Base-by-base conservation (phyloP, 1,284 basidiomycete species). In the Cryptococcus maquisensis region DNA sequence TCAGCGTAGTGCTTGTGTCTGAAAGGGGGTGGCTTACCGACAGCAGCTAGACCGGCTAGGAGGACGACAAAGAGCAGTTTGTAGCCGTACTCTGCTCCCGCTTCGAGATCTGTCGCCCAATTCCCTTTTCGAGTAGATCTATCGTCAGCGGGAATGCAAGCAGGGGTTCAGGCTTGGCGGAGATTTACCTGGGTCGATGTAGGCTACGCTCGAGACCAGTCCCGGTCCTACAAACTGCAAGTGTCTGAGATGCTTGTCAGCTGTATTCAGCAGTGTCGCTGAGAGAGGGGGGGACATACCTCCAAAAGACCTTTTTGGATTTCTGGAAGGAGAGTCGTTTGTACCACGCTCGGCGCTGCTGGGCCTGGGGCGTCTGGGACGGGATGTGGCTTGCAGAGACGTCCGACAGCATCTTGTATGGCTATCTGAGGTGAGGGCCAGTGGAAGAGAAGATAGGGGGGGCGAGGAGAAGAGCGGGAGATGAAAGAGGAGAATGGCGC, bases 1-100 rank as follows among this genome's bases (percentile, higher is more conserved):
- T 53, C 38, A 52, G 43, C 36, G n/a, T n/a, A n/a, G n/a, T 24
- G 36, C 1, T 4, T 21, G 15, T 9, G 35, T 15, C 10, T 38
- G 21, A 28, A 37, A 6, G 23, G 46, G 26, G 46, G 10, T 20
- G 13, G 35, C 37, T 40, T 35, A 72, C 72, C 63, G 10, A 73
- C 68, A 24, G 90, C 92, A 52, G 90, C 85, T n/a, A 93, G 65
- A 18, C 90, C 89, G 0, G 92, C 82, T 16, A 95, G 69, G 2
- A 96, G 80, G 12, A 96, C 85, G 47, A 95, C 81, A 68, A 94
- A 93, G 38, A 96, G 81, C 32, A 95, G 81, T 62, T 85, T 83
- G 79, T 93, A 95, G 0, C 91, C 91, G 69, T 82, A 89, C 59
- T 83, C 71, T 9, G 86, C 84, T 10, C 87, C 88, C 10, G 64